These are phyloP conservation scores for Phascolomyces articulosus DNA, from an alignment of 371 early-diverging fungal genomes.

Conservation along the genomic window DNA sequence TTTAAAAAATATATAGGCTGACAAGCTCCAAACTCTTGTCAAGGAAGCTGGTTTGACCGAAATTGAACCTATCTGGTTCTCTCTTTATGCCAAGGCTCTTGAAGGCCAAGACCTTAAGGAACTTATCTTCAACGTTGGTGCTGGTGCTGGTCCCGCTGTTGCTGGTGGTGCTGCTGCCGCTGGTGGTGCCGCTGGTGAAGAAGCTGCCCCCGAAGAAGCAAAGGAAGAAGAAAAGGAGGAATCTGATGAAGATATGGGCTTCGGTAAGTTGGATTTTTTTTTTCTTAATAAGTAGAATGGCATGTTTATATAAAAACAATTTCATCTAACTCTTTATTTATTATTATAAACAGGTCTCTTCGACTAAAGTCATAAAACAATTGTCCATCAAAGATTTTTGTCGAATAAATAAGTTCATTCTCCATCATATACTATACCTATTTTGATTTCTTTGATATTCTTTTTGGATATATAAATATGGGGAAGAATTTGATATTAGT, in stretches of 20 bases:
- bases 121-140: slow-evolving; percentile 92
- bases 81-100: slow-evolving; percentile 97
- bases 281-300: neutral
- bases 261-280: slow-evolving; percentile 54
- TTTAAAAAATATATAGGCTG: slow-evolving; percentile 76
- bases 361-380: slow-evolving; percentile 61
- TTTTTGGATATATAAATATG: no score
- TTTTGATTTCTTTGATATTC: no score
- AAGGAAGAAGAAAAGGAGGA: slow-evolving; percentile 85
- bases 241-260: slow-evolving; percentile 94
- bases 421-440: no score
- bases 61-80: slow-evolving; percentile 95
- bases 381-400: no score
- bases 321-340: neutral
- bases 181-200: slow-evolving; percentile 55
- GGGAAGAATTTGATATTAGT: neutral
- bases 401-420: neutral
- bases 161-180: slow-evolving; percentile 58
- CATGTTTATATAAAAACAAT: neutral
- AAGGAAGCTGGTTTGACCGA: slow-evolving; percentile 87
- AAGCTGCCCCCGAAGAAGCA: slow-evolving; percentile 61
- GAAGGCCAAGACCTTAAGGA: slow-evolving; percentile 91
- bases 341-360: slow-evolving; percentile 77
- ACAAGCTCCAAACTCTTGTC: slow-evolving; percentile 91
- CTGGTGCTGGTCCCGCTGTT: slow-evolving; percentile 76